Evolutionary conservation across 2,329 filamentous ascomycete genomes (phyloP).

Genomic region (Chrysosporium keratinophilum): DNA sequence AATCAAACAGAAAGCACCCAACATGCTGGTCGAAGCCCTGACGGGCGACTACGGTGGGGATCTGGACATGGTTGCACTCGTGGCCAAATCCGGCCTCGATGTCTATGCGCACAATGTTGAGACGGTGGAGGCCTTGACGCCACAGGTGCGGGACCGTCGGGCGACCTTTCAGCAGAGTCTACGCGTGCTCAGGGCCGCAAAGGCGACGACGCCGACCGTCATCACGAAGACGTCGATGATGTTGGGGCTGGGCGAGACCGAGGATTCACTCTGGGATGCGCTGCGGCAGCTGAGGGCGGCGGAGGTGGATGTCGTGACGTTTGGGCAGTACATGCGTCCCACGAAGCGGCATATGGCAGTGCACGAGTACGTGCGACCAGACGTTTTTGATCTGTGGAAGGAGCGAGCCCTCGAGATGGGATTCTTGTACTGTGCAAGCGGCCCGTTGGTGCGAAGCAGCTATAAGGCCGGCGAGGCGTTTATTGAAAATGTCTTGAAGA

Average conservation of each 20-base stretch:
- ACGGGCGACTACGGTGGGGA: constrained; percentile 80
- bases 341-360: constrained; percentile 98
- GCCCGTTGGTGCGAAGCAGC: constrained; percentile 81
- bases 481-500: constrained; percentile 94
- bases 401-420: constrained; percentile 85
- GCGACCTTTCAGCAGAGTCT: constrained; percentile 84
- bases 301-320: constrained; percentile 88
- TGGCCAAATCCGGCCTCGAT: constrained; percentile 80
- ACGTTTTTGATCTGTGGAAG: constrained; percentile 83
- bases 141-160: constrained; percentile 77
- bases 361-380: constrained; percentile 85
- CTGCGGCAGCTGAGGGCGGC: constrained; percentile 67
- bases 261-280: constrained; percentile 71
- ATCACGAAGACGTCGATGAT: constrained; percentile 99
- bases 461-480: constrained; percentile 99
- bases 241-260: constrained; percentile 87
- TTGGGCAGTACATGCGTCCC: constrained; percentile 99
- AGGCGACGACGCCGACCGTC: constrained; percentile 61
- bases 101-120: constrained; percentile 97
- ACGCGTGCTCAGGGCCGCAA: constrained; percentile 67
- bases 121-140: constrained; percentile 83
- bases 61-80: constrained; percentile 71
- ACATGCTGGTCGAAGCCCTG: constrained; percentile 38
- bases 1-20: constrained; percentile 66
- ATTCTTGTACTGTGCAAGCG: constrained; percentile 92